A percentile compares a stretch with the other conserved stretches of the same genome.
Conservation (phyloP, 257 asterid genomes). For the Gentiana straminea region DNA sequence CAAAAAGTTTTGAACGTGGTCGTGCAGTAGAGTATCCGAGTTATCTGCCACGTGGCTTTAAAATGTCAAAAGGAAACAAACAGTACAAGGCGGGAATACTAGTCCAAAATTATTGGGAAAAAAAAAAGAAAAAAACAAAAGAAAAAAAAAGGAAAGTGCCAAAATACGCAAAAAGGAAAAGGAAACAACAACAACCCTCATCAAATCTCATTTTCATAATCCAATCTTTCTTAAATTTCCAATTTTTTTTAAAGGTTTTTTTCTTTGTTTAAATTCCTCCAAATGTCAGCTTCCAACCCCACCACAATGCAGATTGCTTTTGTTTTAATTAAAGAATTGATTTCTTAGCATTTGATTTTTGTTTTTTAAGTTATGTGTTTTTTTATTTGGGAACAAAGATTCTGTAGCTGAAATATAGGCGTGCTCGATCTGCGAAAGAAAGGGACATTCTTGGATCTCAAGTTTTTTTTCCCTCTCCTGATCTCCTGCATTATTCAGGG, state of each 20-base stretch:
- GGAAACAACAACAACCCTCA: neutral
- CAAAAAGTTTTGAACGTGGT: no score
- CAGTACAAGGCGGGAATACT: constrained; percentile 59
- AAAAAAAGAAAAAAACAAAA: constrained; percentile 4
- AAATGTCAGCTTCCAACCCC: constrained; percentile 10
- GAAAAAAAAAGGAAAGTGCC: neutral
- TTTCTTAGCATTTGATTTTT: neutral
- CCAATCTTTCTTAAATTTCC: neutral
- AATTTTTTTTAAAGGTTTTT: constrained; percentile 1
- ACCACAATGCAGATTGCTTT: constrained; percentile 16
- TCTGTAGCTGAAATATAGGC: neutral
- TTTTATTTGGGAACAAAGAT: neutral
- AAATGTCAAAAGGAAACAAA: constrained; percentile 3
- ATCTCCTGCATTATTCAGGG: constrained; percentile 24
- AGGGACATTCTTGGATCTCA: constrained; percentile 2
- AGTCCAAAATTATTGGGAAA: constrained; percentile 32
- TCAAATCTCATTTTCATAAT: constrained; percentile 2
- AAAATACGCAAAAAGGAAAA: neutral
- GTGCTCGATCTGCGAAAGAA: constrained; percentile 1
- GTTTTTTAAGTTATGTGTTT: neutral
- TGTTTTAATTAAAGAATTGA: constrained; percentile 20
- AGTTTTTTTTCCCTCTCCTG: constrained; percentile 9
- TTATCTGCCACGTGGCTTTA: constrained; percentile 8
- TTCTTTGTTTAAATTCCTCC: constrained; percentile 11
- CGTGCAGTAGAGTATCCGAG: neutral